Evolutionary conservation across 768 basidiomycete genomes (phyloP).

Genomic region (Trametes cinnabarina): DNA sequence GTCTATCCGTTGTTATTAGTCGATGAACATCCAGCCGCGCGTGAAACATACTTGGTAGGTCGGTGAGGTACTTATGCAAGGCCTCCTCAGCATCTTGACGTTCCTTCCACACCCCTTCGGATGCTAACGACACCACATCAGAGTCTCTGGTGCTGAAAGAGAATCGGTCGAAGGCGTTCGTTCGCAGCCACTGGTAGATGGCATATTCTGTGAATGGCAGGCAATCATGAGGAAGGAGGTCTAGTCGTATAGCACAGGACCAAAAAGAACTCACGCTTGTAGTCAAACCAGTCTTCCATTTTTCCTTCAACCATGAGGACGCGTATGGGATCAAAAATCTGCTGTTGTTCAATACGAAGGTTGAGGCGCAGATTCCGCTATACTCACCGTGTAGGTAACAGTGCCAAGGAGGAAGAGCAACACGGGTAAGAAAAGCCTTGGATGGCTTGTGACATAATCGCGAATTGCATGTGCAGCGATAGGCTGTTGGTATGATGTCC

Average conservation of each 20-base stretch:
- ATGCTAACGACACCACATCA: slow-evolving; percentile 12
- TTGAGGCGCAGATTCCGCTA: too few relatives aligned
- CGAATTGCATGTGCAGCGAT: slow-evolving; percentile 65
- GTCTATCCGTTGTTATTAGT: slow-evolving; percentile 36
- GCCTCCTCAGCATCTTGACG: slow-evolving; percentile 71
- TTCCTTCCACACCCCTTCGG: slow-evolving; percentile 75
- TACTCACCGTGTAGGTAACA: slow-evolving; percentile 77
- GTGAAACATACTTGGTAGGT: slow-evolving; percentile 61
- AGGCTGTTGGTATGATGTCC: slow-evolving; percentile 59
- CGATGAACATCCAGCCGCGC: background rate
- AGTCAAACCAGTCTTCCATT: slow-evolving; percentile 82
- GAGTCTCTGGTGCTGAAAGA: slow-evolving; percentile 30
- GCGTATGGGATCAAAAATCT: slow-evolving; percentile 94
- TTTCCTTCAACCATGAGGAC: slow-evolving; percentile 80
- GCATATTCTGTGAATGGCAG: slow-evolving; percentile 51
- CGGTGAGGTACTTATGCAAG: slow-evolving; percentile 69
- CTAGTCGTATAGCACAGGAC: too few relatives aligned
- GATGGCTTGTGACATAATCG: slow-evolving; percentile 85
- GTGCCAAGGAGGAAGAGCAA: slow-evolving; percentile 87
- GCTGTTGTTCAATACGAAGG: background rate
- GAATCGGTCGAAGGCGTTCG: slow-evolving; percentile 57
- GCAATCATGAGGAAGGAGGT: background rate
- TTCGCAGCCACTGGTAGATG: slow-evolving; percentile 74
- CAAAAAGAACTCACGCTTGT: too few relatives aligned
- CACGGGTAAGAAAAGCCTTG: slow-evolving; percentile 77